phyloP scores from a whole-genome alignment of 306 rosid genomes.

The Lagenaria siceraria region DNA sequence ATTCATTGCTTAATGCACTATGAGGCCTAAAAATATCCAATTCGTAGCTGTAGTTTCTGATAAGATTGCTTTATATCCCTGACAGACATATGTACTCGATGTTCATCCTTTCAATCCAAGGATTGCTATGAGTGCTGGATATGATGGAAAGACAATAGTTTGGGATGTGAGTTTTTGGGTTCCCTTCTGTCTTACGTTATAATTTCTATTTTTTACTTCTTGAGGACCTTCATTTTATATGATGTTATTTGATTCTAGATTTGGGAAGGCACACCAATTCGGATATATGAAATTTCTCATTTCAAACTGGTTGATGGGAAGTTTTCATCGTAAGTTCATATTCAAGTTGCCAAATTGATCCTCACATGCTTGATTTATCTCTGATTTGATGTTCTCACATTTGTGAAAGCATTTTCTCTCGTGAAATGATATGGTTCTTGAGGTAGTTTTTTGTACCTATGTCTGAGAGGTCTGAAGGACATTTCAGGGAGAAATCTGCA shows the following conservation, averaged over 20 bases:
- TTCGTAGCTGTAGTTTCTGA: not conserved
- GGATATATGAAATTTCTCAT: constrained; percentile 57
- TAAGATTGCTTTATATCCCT: constrained; percentile 13
- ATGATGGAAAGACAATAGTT: constrained; percentile 90
- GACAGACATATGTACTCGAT: constrained; percentile 94
- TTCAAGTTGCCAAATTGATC: not conserved
- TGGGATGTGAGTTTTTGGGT: constrained; percentile 87
- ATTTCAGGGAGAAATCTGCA: not conserved
- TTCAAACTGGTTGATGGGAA: constrained; percentile 95
- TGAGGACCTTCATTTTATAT: not conserved
- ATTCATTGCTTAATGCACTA: not conserved
- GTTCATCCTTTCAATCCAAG: constrained; percentile 99
- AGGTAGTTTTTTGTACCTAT: not conserved
- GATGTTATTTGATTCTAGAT: constrained; percentile 35
- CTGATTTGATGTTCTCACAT: not conserved
- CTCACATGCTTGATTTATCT: not conserved
- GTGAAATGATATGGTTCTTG: not conserved
- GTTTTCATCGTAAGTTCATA: constrained; percentile 86
- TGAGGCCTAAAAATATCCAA: not conserved
- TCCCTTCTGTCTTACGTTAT: constrained; percentile 14
- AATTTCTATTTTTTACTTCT: constrained; percentile 5
- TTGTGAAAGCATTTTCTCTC: not conserved
- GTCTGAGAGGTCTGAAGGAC: not conserved
- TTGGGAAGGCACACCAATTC: constrained; percentile 95
- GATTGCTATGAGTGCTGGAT: constrained; percentile 99